These are phyloP conservation scores for Colletotrichum sp. DNA, from an alignment of 2,329 filamentous ascomycete species.

Conservation along the genomic window DNA sequence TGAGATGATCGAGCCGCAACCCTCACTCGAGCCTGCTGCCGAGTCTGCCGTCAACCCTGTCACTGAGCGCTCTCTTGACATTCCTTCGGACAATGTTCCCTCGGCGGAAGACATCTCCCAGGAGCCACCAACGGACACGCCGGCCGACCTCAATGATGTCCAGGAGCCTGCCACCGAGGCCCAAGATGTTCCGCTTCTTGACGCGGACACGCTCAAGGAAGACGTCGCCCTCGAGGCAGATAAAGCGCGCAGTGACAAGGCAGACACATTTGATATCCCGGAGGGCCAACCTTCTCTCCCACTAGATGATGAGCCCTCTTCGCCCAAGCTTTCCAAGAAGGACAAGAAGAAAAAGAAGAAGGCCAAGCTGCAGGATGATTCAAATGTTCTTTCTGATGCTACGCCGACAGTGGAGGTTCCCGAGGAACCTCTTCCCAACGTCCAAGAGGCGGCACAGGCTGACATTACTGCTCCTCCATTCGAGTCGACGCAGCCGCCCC, in stretches of 20 bases:
- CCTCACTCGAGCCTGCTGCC: slow-evolving; percentile 14
- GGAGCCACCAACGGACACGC: background rate
- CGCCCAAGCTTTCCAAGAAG: slow-evolving; percentile 17
- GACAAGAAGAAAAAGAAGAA: slow-evolving; percentile 25
- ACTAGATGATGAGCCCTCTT: background rate
- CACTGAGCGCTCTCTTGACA: background rate
- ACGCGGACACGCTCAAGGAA: background rate
- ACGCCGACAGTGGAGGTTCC: slow-evolving; percentile 7
- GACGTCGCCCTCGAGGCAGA: background rate
- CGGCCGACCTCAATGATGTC: background rate
- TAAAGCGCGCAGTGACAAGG: background rate
- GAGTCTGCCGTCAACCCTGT: background rate
- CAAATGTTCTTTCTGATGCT: background rate
- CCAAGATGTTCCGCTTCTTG: background rate
- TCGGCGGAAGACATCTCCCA: background rate
- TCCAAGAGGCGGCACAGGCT: background rate
- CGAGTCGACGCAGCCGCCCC: background rate
- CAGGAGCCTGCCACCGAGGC: background rate
- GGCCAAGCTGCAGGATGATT: background rate
- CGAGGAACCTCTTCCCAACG: background rate
- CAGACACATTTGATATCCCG: background rate
- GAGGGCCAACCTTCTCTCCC: background rate
- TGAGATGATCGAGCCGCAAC: slow-evolving; percentile 19
- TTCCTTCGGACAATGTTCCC: background rate
- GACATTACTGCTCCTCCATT: background rate